Base-by-base conservation (phyloP, 2,329 filamentous ascomycete genomes). In the Sporothrix phasma region DNA sequence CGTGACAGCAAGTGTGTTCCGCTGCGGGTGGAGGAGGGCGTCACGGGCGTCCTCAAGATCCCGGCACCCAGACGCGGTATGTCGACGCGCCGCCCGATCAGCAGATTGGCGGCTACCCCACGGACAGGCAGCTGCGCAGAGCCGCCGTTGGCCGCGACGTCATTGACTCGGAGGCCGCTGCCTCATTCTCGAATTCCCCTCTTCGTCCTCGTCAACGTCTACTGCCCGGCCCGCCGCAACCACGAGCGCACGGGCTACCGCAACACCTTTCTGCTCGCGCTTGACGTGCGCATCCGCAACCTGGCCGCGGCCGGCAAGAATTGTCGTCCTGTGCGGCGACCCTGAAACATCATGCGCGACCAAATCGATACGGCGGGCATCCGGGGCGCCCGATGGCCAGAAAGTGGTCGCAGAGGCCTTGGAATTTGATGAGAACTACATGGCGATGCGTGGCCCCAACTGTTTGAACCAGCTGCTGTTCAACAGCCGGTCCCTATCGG, bases 181-280 rank as follows among this genome's bases (percentile, higher is more conserved):
- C 70, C 85, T 97, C 7, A 81, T 96, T 49, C 80, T 99, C 3
- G 94, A 97, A 72, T 97, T 99, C 69, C 90, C 92, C 92, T 91
- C 3, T 97, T 99, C 73, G 91, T 99, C 4, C 82, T 99, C 17
- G 84, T 99, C 60, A 94, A 93, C 3, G 88, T 95, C 2, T 97
- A 99, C 76, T 90, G 89, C 70, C 94, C 94, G 11, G 94, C 93
- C 24, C 92, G 89, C 70, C 86, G 92, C 65, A 92, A 96, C 70
- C 90, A 94, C 66, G 64, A 85, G 3, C 84, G 94, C 29, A 88
- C 92, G 69, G 86, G 89, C 67, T 99, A 96, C 71, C 87, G 93
- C 15, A 79, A 88, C 63, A 86, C 83, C 24, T 99, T 95, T 72
- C 80, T 96, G 46, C 84, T 86, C 67, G 86, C 90, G 2, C 79